Base-by-base conservation (phyloP, 2,329 filamentous ascomycete genomes). In the Rachicladosporium sp. region DNA sequence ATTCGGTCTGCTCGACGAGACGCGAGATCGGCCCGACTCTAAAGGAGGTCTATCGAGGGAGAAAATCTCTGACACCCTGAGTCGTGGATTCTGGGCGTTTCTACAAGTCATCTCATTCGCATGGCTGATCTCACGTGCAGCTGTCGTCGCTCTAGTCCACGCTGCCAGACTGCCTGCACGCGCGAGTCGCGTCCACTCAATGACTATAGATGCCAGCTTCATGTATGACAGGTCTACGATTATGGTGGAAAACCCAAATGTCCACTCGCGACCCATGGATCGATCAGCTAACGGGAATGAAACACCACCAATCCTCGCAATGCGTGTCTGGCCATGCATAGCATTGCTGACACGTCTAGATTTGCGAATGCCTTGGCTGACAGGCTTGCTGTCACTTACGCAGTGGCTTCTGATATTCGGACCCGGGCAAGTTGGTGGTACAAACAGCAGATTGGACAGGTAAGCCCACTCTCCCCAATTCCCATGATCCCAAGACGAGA, bases 311-410 rank as follows among this genome's bases (percentile, higher is more conserved):
- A 72, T 95, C 50, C 65, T 91, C 44, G 72, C 74, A 48, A 94
- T 91, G 71, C 76, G 74, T 52, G 59, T 85, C 38, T 94, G 83
- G 78, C 69, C 77, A 52, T 84, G 82, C 62, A 60, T 80, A 41
- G 78, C 78, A 46, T 78, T 76, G 58, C 62, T 93, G 46, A 64
- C 87, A 50, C 78, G 87, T 67, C 63, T 94, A 55, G 71, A 80
- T 49, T 62, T 68, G 48, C 82, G 86, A 61, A 93, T 94, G 86
- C 89, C 89, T 47, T 96, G 89, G 89, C 72, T 94, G 41, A 72
- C 71, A 56, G 85, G 85, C 56, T 67, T 75, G 50, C 60, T 91
- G 44, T 82, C 82, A 42, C 73, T 94, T 61, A 60, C 81, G 50
- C 85, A 91, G 63, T 80, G 82, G 69, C 70, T 77, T 50, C 71